Evolutionary conservation across 495 filamentous ascomycete genomes (phyloP).

Genomic region (Penicillium ucsense): DNA sequence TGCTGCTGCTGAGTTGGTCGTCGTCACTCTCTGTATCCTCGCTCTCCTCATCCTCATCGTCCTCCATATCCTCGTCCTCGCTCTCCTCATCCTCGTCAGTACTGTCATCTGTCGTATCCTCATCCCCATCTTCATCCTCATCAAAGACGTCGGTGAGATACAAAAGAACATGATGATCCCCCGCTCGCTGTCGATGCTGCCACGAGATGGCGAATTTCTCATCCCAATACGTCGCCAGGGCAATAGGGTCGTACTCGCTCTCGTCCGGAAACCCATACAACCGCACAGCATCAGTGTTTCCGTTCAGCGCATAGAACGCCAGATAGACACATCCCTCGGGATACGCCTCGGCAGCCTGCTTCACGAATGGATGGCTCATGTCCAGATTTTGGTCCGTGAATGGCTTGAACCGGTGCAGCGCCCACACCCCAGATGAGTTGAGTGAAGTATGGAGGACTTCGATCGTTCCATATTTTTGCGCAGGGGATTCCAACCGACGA

Average conservation of each 20-base stretch:
- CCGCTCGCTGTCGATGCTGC: constrained; percentile 19
- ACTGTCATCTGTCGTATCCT: too few relatives aligned
- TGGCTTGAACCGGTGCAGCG: constrained; percentile 26
- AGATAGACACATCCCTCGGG: constrained; percentile 19
- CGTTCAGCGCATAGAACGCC: constrained; percentile 13
- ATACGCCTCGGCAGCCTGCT: constrained; percentile 19
- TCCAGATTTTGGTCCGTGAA: constrained; percentile 14
- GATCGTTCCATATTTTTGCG: constrained; percentile 13
- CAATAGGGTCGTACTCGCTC: constrained; percentile 21
- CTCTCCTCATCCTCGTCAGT: background rate
- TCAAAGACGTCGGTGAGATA: constrained; percentile 12
- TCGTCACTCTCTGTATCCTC: background rate
- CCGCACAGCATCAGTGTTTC: constrained; percentile 2
- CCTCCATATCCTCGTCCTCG: background rate
- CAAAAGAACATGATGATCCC: constrained; percentile 19
- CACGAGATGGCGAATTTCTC: constrained; percentile 33
- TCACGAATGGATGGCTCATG: constrained; percentile 26
- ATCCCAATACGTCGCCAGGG: constrained; percentile 15
- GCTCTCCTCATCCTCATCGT: background rate
- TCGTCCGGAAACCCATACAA: constrained; percentile 26
- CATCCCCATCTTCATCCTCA: background rate
- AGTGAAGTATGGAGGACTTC: constrained; percentile 26
- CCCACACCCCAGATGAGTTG: constrained; percentile 16
- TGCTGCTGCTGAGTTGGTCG: background rate
- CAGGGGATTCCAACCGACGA: constrained; percentile 11